phyloP scores from a whole-genome alignment of 78 protist genomes.

The Chrysochromulina parva region DNA sequence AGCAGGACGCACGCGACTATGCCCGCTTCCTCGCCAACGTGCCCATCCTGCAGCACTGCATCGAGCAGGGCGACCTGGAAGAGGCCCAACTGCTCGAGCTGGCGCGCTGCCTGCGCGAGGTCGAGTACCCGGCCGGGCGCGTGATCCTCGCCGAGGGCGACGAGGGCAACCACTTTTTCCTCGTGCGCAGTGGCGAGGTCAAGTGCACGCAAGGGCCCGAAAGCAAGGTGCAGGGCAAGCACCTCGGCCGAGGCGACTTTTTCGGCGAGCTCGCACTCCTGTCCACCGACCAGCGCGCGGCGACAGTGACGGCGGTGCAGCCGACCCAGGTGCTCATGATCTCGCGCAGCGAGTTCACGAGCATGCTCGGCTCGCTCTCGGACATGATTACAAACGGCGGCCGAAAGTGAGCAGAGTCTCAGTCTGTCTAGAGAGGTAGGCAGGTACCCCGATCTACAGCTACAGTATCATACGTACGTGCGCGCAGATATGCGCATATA shows the following conservation, averaged over 20 bases:
- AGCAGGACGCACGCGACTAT: not conserved
- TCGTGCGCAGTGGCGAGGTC: conserved; percentile 28
- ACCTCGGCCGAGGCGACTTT: conserved; percentile 1
- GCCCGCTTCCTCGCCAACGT: conserved; percentile 23
- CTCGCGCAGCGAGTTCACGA: conserved; percentile 17
- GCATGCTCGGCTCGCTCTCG: conserved; percentile 32
- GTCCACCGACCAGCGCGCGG: conserved; percentile 22
- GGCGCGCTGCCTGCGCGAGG: too few relatives aligned
- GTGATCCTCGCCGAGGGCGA: not conserved
- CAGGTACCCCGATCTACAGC: too few relatives aligned
- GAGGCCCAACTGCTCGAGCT: not conserved
- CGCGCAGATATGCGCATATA: too few relatives aligned
- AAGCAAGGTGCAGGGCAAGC: not conserved
- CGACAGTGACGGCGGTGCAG: conserved; percentile 42
- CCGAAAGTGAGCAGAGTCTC: too few relatives aligned
- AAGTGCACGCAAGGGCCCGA: not conserved
- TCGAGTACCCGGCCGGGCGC: too few relatives aligned
- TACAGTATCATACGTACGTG: too few relatives aligned
- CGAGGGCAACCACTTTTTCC: conserved; percentile 21
- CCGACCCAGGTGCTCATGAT: not conserved
- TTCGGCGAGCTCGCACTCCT: conserved; percentile 68
- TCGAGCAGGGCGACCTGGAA: not conserved
- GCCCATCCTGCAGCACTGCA: not conserved
- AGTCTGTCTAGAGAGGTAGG: too few relatives aligned
- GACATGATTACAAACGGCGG: too few relatives aligned